phyloP scores from a whole-genome alignment of 2,329 filamentous ascomycete species.

The Triangularia setosa region DNA sequence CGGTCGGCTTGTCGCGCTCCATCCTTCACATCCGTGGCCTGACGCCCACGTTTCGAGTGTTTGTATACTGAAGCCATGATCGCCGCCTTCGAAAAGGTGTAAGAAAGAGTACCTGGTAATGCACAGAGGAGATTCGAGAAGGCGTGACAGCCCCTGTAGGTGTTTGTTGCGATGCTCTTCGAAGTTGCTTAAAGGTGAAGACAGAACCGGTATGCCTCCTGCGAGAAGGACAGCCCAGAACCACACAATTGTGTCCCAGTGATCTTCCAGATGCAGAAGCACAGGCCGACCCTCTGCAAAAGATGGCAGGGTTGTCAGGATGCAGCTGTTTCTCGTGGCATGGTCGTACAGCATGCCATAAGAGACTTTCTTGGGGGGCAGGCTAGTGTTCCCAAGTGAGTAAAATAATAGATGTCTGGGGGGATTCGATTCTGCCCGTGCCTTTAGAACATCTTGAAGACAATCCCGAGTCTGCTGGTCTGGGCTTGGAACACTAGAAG shows the following conservation, averaged over 20 bases:
- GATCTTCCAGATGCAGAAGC: slow-evolving; percentile 25
- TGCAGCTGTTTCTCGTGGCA: no score
- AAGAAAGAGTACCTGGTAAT: slow-evolving; percentile 8
- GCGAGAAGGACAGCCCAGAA: slow-evolving; percentile 27
- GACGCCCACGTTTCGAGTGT: no score
- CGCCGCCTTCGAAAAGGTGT: slow-evolving; percentile 5
- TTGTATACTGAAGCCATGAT: neutral
- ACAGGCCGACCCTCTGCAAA: neutral
- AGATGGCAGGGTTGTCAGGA: neutral
- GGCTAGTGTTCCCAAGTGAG: no score
- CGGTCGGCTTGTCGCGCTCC: neutral
- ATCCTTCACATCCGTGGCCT: no score
- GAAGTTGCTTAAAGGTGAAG: slow-evolving; percentile 22
- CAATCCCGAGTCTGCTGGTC: no score
- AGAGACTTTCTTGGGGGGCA: no score
- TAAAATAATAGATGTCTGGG: no score
- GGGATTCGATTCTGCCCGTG: no score
- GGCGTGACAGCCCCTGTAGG: neutral
- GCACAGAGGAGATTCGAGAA: slow-evolving; percentile 19
- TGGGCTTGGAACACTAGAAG: no score
- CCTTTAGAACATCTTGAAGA: no score
- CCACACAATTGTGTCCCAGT: slow-evolving; percentile 27
- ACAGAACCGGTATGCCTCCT: slow-evolving; percentile 6
- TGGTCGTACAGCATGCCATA: no score
- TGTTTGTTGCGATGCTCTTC: slow-evolving; percentile 19